These are phyloP conservation scores for Amphirosellinia nigrospora DNA, from an alignment of 495 filamentous ascomycete genomes.

Conservation along the genomic window DNA sequence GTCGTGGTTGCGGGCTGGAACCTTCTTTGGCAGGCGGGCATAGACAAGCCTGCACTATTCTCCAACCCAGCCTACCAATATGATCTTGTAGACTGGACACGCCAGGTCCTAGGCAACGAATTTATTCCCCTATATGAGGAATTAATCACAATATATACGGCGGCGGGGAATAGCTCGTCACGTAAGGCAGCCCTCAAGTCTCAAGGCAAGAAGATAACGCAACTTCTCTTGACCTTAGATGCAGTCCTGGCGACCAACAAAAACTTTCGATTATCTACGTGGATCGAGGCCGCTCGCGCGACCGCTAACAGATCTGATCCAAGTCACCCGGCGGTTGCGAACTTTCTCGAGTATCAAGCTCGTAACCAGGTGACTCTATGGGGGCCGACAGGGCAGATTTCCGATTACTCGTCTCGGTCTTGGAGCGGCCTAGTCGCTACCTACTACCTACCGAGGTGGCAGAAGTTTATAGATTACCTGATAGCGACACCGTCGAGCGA, in stretches of 20 bases:
- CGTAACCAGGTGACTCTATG: constrained; percentile 62
- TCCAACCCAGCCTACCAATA: constrained; percentile 52
- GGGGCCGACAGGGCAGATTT: constrained; percentile 58
- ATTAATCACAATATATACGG: constrained; percentile 47
- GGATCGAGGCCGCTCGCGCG: constrained; percentile 50
- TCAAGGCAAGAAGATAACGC: constrained; percentile 40
- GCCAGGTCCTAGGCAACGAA: constrained; percentile 56
- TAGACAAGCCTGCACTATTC: constrained; percentile 48
- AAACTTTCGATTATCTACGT: constrained; percentile 52
- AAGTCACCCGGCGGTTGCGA: constrained; percentile 25
- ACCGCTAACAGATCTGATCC: constrained; percentile 39
- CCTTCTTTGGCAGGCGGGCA: constrained; percentile 47
- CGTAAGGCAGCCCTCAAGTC: constrained; percentile 29
- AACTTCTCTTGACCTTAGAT: constrained; percentile 49
- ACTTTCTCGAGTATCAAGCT: constrained; percentile 58
- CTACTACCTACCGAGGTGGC: constrained; percentile 59
- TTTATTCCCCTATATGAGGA: constrained; percentile 50
- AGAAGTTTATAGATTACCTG: constrained; percentile 55
- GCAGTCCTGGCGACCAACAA: constrained; percentile 52
- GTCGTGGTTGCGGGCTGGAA: constrained; percentile 51
- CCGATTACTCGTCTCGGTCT: constrained; percentile 57
- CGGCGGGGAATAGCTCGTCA: constrained; percentile 19
- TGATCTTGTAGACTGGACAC: constrained; percentile 59
- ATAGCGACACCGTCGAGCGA: constrained; percentile 34
- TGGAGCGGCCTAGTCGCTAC: constrained; percentile 56